phyloP scores from a whole-genome alignment of 768 basidiomycete species.

The Kondoa malvinella region DNA sequence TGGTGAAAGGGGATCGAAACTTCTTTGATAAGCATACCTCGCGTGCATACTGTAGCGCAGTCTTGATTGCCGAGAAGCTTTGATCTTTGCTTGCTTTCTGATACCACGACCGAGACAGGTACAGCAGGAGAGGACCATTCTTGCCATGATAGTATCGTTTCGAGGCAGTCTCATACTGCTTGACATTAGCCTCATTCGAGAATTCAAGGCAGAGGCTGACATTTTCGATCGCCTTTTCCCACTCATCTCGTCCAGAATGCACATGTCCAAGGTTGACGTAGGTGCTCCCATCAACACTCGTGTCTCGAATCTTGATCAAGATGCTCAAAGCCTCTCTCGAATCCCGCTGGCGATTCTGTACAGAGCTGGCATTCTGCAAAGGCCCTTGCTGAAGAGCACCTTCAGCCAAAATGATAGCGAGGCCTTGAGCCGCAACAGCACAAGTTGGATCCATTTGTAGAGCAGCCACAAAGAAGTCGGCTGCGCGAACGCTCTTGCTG shows the following conservation, averaged over 20 bases:
- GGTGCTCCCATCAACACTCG: slow-evolving; percentile 61
- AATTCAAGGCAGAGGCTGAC: slow-evolving; percentile 37
- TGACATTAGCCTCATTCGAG: neutral
- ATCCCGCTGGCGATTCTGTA: slow-evolving; percentile 46
- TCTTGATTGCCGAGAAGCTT: slow-evolving; percentile 60
- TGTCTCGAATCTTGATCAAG: slow-evolving; percentile 80
- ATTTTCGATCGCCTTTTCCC: slow-evolving; percentile 86
- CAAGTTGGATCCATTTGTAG: slow-evolving; percentile 65
- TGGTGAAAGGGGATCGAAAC: neutral
- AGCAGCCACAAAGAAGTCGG: slow-evolving; percentile 86
- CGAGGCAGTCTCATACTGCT: slow-evolving; percentile 81
- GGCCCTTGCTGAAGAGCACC: slow-evolving; percentile 34
- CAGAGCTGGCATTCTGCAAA: slow-evolving; percentile 40
- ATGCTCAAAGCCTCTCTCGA: slow-evolving; percentile 74
- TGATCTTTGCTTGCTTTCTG: slow-evolving; percentile 82
- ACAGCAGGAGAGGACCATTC: slow-evolving; percentile 59
- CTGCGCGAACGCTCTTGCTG: slow-evolving; percentile 58
- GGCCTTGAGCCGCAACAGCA: slow-evolving; percentile 82
- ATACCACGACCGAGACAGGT: slow-evolving; percentile 83
- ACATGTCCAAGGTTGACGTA: slow-evolving; percentile 96
- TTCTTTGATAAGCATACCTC: slow-evolving; percentile 37
- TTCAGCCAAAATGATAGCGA: slow-evolving; percentile 86
- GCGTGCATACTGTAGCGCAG: slow-evolving; percentile 69
- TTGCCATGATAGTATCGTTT: slow-evolving; percentile 56
- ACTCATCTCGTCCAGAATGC: slow-evolving; percentile 80